phyloP scores from a whole-genome alignment of 805 yeast species.

The Kazachstania kunashirensis region DNA sequence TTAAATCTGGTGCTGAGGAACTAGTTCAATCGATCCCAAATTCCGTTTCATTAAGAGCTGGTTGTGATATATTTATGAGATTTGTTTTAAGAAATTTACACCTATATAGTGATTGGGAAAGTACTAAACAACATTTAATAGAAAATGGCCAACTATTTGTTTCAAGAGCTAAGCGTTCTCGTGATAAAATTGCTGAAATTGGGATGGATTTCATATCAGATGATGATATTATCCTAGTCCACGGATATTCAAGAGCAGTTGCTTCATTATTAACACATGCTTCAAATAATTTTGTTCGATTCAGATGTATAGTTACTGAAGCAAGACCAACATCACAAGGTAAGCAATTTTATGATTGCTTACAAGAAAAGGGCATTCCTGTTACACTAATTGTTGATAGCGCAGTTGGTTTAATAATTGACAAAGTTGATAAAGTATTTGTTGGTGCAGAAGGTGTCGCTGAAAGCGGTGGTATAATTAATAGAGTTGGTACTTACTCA shows the following conservation, averaged over 20 bases:
- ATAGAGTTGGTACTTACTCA: constrained; percentile 90
- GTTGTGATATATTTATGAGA: constrained; percentile 92
- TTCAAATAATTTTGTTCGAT: constrained; percentile 65
- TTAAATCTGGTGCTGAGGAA: constrained; percentile 64
- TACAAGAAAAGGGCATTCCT: constrained; percentile 70
- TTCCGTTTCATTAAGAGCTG: constrained; percentile 89
- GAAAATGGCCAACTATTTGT: constrained; percentile 90
- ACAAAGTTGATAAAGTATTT: constrained; percentile 83
- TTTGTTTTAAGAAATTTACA: constrained; percentile 86
- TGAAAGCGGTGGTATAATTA: constrained; percentile 96
- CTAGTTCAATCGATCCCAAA: constrained; percentile 76
- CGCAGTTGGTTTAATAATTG: constrained; percentile 87
- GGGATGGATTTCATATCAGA: constrained; percentile 88
- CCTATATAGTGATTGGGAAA: constrained; percentile 84
- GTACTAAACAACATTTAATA: constrained; percentile 77
- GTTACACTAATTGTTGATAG: constrained; percentile 82
- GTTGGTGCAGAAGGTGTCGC: constrained; percentile 99
- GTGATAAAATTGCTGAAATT: constrained; percentile 76
- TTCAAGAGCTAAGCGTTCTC: constrained; percentile 80
- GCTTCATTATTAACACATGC: constrained; percentile 67
- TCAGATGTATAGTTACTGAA: constrained; percentile 86
- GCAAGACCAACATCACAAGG: constrained; percentile 81
- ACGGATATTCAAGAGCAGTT: constrained; percentile 88
- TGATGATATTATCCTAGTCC: constrained; percentile 83
- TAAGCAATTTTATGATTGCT: constrained; percentile 53